Conservation (phyloP, 2,329 filamentous ascomycete species). For the Metarhizium sp. region DNA sequence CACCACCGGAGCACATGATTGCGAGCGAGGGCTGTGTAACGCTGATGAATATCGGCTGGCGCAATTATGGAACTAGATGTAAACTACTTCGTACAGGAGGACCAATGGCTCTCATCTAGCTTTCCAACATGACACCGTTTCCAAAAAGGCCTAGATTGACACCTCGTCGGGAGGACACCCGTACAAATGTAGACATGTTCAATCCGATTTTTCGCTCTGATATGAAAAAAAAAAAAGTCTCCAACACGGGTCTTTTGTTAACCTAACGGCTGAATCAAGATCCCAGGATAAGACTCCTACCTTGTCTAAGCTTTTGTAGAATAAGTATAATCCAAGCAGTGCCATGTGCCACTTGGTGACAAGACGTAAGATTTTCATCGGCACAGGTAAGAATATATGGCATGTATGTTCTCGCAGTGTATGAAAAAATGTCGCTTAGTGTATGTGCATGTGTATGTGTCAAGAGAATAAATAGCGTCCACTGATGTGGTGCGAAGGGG, state of each 20-base stretch:
- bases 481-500: background rate
- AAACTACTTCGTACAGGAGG: no score
- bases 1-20: no score
- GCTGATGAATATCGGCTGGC: no score
- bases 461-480: background rate
- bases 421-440: background rate
- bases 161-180: background rate
- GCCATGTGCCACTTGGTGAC: background rate
- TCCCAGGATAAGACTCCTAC: no score
- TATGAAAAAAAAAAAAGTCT: background rate
- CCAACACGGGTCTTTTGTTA: background rate
- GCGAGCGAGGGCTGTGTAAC: no score
- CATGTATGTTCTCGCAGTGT: background rate
- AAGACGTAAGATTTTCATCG: no score
- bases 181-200: background rate
- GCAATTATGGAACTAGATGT: no score
- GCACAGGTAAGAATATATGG: conserved; percentile 1
- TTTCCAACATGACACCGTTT: background rate
- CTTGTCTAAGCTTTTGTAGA: background rate
- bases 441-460: background rate
- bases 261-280: background rate
- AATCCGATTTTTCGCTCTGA: background rate
- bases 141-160: background rate
- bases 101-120: background rate
- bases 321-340: background rate